Percentiles rank a stretch among this genome's conserved stretches.
Conservation (phyloP, 306 rosid species). For the Castanea sativa region DNA sequence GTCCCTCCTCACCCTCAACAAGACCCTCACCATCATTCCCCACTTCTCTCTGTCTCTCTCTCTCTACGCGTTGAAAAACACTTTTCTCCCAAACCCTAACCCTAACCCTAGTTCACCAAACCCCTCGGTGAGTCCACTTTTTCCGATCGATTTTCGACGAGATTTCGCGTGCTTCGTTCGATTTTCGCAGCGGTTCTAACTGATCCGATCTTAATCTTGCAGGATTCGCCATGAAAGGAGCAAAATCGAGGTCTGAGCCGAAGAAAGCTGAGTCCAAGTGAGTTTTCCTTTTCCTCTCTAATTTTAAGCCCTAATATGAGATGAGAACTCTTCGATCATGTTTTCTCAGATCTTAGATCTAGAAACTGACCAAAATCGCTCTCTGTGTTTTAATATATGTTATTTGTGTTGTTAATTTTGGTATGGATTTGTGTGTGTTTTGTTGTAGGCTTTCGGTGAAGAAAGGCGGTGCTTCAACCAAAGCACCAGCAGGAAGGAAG, state of each 20-base stretch:
- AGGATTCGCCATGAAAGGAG: constrained; percentile 78
- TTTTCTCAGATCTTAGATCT: constrained; percentile 42
- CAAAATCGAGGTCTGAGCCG: constrained; percentile 55
- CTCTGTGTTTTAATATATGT: background rate
- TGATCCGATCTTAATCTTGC: constrained; percentile 30
- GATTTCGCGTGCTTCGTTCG: background rate
- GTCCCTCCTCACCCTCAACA: too few relatives aligned
- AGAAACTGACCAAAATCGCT: background rate
- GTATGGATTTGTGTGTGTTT: background rate
- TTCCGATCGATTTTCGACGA: background rate
- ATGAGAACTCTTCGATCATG: background rate
- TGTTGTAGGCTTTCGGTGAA: constrained; percentile 65
- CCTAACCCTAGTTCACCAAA: constrained; percentile 12
- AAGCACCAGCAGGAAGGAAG: constrained; percentile 38
- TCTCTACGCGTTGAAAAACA: constrained; percentile 18
- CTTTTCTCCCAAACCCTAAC: constrained; percentile 29
- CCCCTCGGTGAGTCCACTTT: constrained; percentile 17
- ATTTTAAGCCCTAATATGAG: background rate
- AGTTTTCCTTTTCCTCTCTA: constrained; percentile 17
- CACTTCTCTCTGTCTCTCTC: background rate
- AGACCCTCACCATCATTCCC: constrained; percentile 8
- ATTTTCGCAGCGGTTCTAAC: background rate
- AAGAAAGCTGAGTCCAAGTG: constrained; percentile 70
- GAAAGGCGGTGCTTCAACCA: constrained; percentile 49
- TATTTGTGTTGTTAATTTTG: background rate